Base-by-base conservation (phyloP, 306 rosid genomes). In the Vigna angularis region DNA sequence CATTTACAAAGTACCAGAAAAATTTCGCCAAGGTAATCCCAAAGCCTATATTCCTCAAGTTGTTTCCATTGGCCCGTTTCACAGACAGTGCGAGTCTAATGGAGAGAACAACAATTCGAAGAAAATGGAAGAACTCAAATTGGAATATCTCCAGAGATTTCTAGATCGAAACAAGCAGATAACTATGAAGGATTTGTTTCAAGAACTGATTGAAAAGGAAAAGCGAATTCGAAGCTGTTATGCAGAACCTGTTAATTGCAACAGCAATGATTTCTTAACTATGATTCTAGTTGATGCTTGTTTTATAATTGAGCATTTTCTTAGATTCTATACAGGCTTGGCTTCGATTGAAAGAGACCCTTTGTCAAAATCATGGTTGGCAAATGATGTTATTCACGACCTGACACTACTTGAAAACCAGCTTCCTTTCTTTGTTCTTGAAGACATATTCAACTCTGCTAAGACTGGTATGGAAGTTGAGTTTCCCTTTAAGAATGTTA, bases 241-340 rank as follows among this genome's bases (percentile, higher is more conserved):
- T 28, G 40, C 17, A 59, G 10, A 17, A 10, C 40, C 40, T 26
- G 13, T 59, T 59, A 5, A 28, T 28, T 59, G 9, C 9, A 12
- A 7, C 65, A 58, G 10, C 38, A 24, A 58, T 58, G 65, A 58
- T 58, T 58, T 58, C 36, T 58, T 79, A n/a, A 26, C 50, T n/a
- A 79, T 79, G 73, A 18, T 72, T 32, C 36, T 79, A 1, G 48
- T 52, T 42, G 67, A 79, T n/a, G 73, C 79, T 38, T 52, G 83
- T 36, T 79, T 79, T 56, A 72, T 79, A 53, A 53, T 80, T 65
- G 74, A 80, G 45, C 51, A 55, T 17, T 55, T 52, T 80, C 24
- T n/a, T 73, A 32, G 66, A 59, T 2, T 32, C 1, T 14, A 30
- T 14, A 30, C 42, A 28, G 20, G 22, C 44, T 12, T 26, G 17